Base-by-base conservation (phyloP, 176 grass and related monocot genomes). In the Avena atlantica region DNA sequence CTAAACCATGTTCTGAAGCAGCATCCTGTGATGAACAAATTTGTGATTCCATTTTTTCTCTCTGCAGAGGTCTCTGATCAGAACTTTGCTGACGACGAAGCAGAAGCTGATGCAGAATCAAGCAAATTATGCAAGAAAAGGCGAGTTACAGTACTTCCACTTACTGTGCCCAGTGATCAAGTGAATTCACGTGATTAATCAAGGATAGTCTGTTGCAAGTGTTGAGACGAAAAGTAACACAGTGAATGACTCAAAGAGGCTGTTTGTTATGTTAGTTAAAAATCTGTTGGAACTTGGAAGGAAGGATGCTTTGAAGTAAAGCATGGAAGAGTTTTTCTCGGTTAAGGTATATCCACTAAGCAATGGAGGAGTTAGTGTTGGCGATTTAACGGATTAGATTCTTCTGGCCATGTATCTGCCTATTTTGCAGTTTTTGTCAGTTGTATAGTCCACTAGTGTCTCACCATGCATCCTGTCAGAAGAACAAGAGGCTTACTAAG, bases 21-120 rank as follows among this genome's bases (percentile, higher is more conserved):
- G 78, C 78, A 70, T 34, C 62, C 3, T 70, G 51, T 34, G 1
- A 55, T 37, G 12, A 85, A 29, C 68, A 48, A 67, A 25, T 88
- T 55, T 88, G 61, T 91, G 75, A 91, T 81, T 51, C 61, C 8
- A 17, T 13, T 52, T 31, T 31, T 69, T 87, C 17, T 56, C 16
- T 83, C 65, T 84, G 3, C 92, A 98, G 97, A 98, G 87, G 84
- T 96, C 6, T 98, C 92, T 66, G 97, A 90, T 87, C 97, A 98
- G 89, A 98, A 98, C 88, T 98, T 98, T 74, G 55, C 76, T 68
- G 87, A 92, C 12, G 89, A 90, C 10, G 94, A 91, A 68, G 70
- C 55, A 6, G 92, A 91, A 87, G 72, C 82, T 47, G 89, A 60
- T 44, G 79, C 81, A 62, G 84, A 91, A 86, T 88, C 87, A 58